Evolutionary conservation across 306 rosid genomes (phyloP).

Genomic region (Sophora flavescens): DNA sequence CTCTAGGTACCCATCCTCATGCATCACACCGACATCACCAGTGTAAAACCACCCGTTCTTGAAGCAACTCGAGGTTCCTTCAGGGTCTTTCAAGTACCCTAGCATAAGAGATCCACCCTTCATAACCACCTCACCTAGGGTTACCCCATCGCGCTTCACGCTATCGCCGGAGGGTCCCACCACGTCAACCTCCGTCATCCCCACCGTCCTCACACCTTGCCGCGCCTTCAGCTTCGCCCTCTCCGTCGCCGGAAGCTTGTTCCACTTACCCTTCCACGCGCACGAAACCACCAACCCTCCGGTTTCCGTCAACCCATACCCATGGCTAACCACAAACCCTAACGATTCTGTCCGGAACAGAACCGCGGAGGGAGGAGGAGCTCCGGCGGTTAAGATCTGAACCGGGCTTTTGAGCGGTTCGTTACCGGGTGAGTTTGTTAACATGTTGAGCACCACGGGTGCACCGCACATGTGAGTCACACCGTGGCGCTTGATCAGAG

Average conservation of each 20-base stretch:
- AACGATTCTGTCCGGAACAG: slow-evolving; percentile 60
- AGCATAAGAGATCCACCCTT: slow-evolving; percentile 64
- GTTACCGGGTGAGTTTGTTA: slow-evolving; percentile 51
- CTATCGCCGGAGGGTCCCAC: slow-evolving; percentile 50
- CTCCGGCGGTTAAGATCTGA: slow-evolving; percentile 69
- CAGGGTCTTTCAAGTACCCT: slow-evolving; percentile 70
- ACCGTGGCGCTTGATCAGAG: slow-evolving; percentile 50
- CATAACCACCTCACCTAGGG: slow-evolving; percentile 65
- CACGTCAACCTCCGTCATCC: slow-evolving; percentile 60
- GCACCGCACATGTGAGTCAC: slow-evolving; percentile 86
- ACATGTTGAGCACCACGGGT: slow-evolving; percentile 76
- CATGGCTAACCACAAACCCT: slow-evolving; percentile 69
- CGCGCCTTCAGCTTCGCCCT: slow-evolving; percentile 72
- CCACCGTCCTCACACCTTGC: slow-evolving; percentile 69
- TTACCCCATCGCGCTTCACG: slow-evolving; percentile 60
- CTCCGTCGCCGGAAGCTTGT: slow-evolving; percentile 63
- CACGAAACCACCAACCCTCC: slow-evolving; percentile 60
- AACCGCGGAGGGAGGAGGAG: slow-evolving; percentile 69
- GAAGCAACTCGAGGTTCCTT: slow-evolving; percentile 51
- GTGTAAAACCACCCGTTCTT: slow-evolving; percentile 76
- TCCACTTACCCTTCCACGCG: slow-evolving; percentile 75
- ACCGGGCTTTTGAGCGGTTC: slow-evolving; percentile 51
- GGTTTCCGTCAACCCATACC: slow-evolving; percentile 73
- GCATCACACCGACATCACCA: slow-evolving; percentile 77
- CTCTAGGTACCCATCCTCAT: slow-evolving; percentile 75